Evolutionary conservation across 2,329 filamentous ascomycete species (phyloP), one percentile per base, ranked within the genome.

Genomic region (Pyricularia sp.): DNA sequence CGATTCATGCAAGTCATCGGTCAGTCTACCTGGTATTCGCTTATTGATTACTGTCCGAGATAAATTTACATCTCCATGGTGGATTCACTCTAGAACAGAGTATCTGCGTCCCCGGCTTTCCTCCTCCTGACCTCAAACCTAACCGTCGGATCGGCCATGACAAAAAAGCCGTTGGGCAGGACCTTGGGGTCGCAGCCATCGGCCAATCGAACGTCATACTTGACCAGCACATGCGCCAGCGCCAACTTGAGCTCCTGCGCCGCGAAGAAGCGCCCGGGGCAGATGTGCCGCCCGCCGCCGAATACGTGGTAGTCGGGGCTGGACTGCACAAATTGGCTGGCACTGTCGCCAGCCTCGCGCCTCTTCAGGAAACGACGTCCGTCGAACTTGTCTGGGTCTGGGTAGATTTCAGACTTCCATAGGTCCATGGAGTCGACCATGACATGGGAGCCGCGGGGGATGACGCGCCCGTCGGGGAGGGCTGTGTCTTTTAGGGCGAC

Each of bases 221-320:
- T 50, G 20, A 69, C 28, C 66, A 70, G 68, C 55, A 69, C 11
- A 17, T 70, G 50, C 42, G 71, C 73, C 50, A 76, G 67, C 25
- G 74, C 73, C 11, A 75, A 68, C 74, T 81, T 80, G 10, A 81
- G 75, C 73, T 79, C 75, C 65, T 76, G 75, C 7, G 73, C 73
- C 0, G 78, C 78, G 71, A 80, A 80, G 72, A 79, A 81, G 1
- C 79, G 71, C 0, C 79, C 80, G 0, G 79, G 79, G 67, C 79
- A 81, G 2, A 79, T 77, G 66, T 80, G 77, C 7, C 71, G 73
- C 1, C 79, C 79, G 68, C 80, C 74, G 20, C 81, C 81, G 68
- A 81, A 83, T 3, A 71, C 73, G 20, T 78, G 66, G 65, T 72
- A 77, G 7, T 80, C 77, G 12, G 73, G 71, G 23, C 70, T 74